These are phyloP conservation scores for Aspergillus baeticus DNA, from an alignment of 495 filamentous ascomycete genomes.

Conservation along the genomic window DNA sequence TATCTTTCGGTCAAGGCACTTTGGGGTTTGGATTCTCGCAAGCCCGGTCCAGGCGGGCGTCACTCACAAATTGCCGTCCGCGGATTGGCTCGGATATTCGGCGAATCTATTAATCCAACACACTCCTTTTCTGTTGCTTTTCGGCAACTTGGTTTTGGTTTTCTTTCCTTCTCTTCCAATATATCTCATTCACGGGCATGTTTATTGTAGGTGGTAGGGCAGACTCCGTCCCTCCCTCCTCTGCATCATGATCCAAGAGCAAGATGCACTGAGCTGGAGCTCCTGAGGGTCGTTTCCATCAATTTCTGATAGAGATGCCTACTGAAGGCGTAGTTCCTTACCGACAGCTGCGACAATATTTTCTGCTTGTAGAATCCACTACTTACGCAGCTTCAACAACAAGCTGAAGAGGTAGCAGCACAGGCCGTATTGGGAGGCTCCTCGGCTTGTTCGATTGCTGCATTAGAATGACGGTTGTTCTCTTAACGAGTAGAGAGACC, in stretches of 20 bases:
- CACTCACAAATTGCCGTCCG: constrained; percentile 35
- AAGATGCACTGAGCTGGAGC: constrained; percentile 67
- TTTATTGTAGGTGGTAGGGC: constrained; percentile 83
- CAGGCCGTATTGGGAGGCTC: too few species aligned
- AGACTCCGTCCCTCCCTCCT: constrained; percentile 49
- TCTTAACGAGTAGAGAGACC: too few species aligned
- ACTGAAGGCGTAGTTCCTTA: constrained; percentile 27
- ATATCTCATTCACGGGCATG: constrained; percentile 61
- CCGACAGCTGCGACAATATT: constrained; percentile 24
- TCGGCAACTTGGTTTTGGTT: constrained; percentile 30
- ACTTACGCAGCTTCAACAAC: too few species aligned
- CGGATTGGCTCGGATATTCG: constrained; percentile 40
- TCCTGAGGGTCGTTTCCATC: constrained; percentile 42
- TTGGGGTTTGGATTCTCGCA: constrained; percentile 33
- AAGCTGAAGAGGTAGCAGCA: too few species aligned
- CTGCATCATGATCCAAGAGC: constrained; percentile 64
- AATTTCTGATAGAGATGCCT: constrained; percentile 13
- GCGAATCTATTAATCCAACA: constrained; percentile 29
- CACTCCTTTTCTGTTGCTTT: constrained; percentile 14
- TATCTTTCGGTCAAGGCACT: constrained; percentile 35
- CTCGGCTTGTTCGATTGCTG: too few species aligned
- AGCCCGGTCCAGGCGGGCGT: constrained; percentile 24
- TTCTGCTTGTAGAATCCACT: not conserved
- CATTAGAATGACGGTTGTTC: too few species aligned
- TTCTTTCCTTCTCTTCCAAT: constrained; percentile 47